Conservation (phyloP, 306 rosid species). For the Pyrus pyrifolia region DNA sequence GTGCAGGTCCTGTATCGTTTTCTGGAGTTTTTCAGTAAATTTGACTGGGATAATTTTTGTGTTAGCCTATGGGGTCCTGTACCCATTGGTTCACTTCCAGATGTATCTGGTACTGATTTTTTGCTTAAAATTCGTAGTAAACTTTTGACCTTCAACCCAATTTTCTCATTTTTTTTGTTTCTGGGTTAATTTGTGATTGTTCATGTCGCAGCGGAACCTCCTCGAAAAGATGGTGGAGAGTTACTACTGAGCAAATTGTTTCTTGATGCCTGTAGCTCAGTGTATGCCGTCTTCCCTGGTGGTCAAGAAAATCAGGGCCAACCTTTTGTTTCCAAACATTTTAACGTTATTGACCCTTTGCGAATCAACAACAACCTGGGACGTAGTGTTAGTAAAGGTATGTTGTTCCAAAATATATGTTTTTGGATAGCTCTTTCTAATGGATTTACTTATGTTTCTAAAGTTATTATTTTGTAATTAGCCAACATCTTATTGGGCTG, state of each 20-base stretch:
- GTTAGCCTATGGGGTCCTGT: conserved; percentile 99
- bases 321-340: conserved; percentile 81
- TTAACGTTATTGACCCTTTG: conserved; percentile 96
- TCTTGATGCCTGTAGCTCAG: conserved; percentile 72
- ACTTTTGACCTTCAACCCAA: background rate
- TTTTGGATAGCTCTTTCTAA: background rate
- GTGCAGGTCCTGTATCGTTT: conserved; percentile 87
- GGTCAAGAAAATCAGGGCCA: conserved; percentile 85
- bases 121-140: background rate
- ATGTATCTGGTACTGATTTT: conserved; percentile 68
- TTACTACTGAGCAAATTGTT: conserved; percentile 75
- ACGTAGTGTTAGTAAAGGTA: conserved; percentile 99
- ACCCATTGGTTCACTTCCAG: conserved; percentile 82
- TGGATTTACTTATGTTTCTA: background rate
- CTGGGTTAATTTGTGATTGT: conserved; percentile 9
- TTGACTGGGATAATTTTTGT: conserved; percentile 97
- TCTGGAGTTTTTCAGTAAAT: conserved; percentile 93
- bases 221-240: conserved; percentile 88
- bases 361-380: conserved; percentile 98
- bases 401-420: conserved; percentile 11
- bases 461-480: background rate
- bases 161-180: background rate
- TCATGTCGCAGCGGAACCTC: conserved; percentile 75
- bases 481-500: background rate
- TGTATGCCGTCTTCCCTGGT: conserved; percentile 80